Evolutionary conservation across 1,284 basidiomycete species (phyloP), one percentile per base, ranked within the genome.

Genomic region (Moniliella sp.): DNA sequence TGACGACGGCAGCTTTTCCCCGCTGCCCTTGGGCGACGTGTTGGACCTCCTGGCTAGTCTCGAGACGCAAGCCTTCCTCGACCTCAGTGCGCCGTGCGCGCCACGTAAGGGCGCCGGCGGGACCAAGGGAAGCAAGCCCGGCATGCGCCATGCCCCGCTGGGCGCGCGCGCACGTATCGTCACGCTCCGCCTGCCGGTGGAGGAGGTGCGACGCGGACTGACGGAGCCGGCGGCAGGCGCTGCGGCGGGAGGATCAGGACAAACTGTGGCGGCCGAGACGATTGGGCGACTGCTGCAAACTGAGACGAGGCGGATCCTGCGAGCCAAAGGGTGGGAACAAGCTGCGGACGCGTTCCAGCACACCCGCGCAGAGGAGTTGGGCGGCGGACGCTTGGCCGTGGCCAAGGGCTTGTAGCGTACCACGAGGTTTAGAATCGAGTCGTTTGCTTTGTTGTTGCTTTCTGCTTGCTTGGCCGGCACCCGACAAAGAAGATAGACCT

Each of bases 11-110:
- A 15, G 14, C 15, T 44, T 50, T 5, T 26, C 42, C 4, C 32
- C 48, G 0, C 39, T 59, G 16, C 50, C 50, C 26, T 33, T 28
- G 13, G 50, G 48, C 4, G 56, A 59, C 35, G 34, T 57, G 17
- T 37, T 59, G 7, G 50, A 51, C 15, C 50, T 59, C 5, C 41
- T 57, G 15, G 52, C 57, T 25, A 38, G 43, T 31, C 41, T 59
- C 19, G 54, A 57, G 30, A 51, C 52, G 12, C 49, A 57, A 28
- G 50, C 50, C 11, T 36, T 57, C 14, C 28, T 56, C 2, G 39
- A 39, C 4, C 39, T 55, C 27, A 36, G 38, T 10, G 29, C 36
- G 12, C 46, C 47, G 14, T 36, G 35, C 13, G 48, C 38, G 1
- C 28, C 30, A 2, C 34, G 33, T 16, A 35, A 33, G 3, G 18